Evolutionary conservation across 805 yeast species (phyloP), one percentile per base, ranked within the genome.

Genomic region (Hanseniaspora lachancei): DNA sequence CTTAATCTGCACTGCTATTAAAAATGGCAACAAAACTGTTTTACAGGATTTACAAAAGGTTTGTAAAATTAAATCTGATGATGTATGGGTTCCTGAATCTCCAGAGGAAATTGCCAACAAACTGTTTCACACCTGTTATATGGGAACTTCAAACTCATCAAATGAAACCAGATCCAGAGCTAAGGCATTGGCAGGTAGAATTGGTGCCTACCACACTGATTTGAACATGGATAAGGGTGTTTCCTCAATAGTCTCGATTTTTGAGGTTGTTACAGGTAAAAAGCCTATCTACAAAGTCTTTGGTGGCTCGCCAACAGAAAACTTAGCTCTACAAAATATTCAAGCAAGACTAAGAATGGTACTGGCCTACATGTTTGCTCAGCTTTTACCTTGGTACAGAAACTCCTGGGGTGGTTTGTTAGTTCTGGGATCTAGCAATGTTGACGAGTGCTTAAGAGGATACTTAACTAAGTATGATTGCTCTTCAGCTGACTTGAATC

Each of bases 281-380:
- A 78, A 74, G 63, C 99, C 98, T 9, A 74, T 86, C 41, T 93
- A 83, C 72, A 86, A 87, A 68, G 81, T 93, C 10, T 87, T 89
- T 71, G 99, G 99, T 9, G 99, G 99, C 16, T 75, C 95, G 3
- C 82, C 79, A 58, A 83, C 85, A 34, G 98, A 93, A 69, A 93
- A 93, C 65, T 74, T 95, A 65, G 97, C 98, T 0, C 70, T 93
- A 54, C 99, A 93, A 68, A 93, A 93, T 66, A 93, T 93, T 62
- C 99, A 93, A 72, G 98, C 98, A 0, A 78, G 99, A 58, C 71
- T 89, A 54, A 75, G 99, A 68, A 93, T 93, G 99, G 97, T 93
- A 1, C 68, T 91, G 48, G 84, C 95, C 13, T 93, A 93, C 65
- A 69, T 95, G 35, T 89, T 93, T 75, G 97, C 99, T 0, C 95